Evolutionary conservation across 306 rosid species (phyloP), one percentile per base, ranked within the genome.

Genomic region (Pyrus betulifolia): DNA sequence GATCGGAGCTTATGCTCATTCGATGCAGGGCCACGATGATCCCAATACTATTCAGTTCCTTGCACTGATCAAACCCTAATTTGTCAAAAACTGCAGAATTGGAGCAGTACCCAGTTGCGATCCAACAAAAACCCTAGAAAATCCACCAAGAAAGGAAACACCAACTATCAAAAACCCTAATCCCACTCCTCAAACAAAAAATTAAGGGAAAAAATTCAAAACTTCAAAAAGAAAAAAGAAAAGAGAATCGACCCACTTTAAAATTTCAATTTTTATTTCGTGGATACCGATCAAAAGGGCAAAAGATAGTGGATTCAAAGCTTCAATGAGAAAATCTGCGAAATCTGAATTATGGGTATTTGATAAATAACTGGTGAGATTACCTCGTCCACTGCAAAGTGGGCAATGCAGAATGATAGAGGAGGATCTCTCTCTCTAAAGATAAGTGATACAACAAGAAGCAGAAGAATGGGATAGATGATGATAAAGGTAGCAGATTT

Each of bases 371-470:
- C 58, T 61, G 51, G 27, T 14, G 70, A 87, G 88, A 82, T 80
- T 87, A 85, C 81, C 88, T 85, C 81, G 91, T 83, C 87, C 86
- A 79, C 85, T 83, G 81, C 85, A 85, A 78, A 85, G 84, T 68
- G 75, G 85, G 84, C 85, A 87, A 78, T 87, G 87, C 79, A 76
- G 86, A 76, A 84, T 84, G 84, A 85, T 85, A 78, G 80, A 80
- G 78, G 86, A 85, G 81, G 82, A 70, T 27, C 30, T 74, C 55
- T 15, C 55, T 49, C 42, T 63, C 46, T 54, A 76, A 67, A 75
- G 25, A 73, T 49, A 62, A 63, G 70, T 49, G 49, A 51, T 44
- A 74, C 51, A 72, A 67, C 23, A 11, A 60, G n/a, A 11, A 30
- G 22, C 73, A n/a, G 38, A 2, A 30, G 62, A 76, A 17, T 28